These are phyloP conservation scores for Candida glaebosa DNA, from an alignment of 805 yeast genomes.

Conservation along the genomic window DNA sequence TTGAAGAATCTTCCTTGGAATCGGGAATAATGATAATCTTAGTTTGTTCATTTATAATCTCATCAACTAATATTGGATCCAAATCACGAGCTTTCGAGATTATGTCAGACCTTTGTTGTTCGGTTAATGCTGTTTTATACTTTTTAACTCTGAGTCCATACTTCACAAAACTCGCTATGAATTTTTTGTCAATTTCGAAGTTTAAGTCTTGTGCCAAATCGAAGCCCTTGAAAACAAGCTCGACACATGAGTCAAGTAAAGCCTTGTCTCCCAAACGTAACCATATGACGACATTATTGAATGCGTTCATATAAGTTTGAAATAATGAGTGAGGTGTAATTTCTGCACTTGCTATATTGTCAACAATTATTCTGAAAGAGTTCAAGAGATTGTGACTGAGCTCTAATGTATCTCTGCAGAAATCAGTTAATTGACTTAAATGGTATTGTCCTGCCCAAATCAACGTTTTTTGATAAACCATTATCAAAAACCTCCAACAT, in stretches of 20 bases:
- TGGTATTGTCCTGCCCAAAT: slow-evolving; percentile 71
- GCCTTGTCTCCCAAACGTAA: slow-evolving; percentile 77
- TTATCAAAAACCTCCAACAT: slow-evolving; percentile 69
- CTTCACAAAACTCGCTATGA: slow-evolving; percentile 56
- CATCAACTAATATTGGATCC: slow-evolving; percentile 52
- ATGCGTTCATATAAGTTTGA: slow-evolving; percentile 54
- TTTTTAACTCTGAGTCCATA: slow-evolving; percentile 65
- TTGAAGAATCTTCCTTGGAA: slow-evolving; percentile 4
- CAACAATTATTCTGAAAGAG: slow-evolving; percentile 49
- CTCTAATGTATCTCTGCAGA: slow-evolving; percentile 83
- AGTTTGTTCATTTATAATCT: slow-evolving; percentile 20
- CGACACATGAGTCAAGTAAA: slow-evolving; percentile 68
- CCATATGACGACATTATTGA: slow-evolving; percentile 73
- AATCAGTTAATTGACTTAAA: slow-evolving; percentile 61
- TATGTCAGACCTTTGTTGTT: slow-evolving; percentile 62
- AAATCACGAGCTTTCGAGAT: slow-evolving; percentile 57
- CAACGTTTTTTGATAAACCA: slow-evolving; percentile 64
- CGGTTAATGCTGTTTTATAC: slow-evolving; percentile 66
- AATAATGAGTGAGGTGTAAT: slow-evolving; percentile 31
- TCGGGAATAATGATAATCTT: slow-evolving; percentile 1
- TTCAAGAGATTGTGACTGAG: slow-evolving; percentile 66
- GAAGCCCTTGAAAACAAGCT: slow-evolving; percentile 60
- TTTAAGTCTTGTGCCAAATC: slow-evolving; percentile 58
- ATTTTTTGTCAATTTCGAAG: slow-evolving; percentile 47
- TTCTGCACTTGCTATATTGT: slow-evolving; percentile 11